Evolutionary conservation across 1,284 basidiomycete genomes (phyloP), one percentile per base, ranked within the genome.

Genomic region (Cerrena zonata): DNA sequence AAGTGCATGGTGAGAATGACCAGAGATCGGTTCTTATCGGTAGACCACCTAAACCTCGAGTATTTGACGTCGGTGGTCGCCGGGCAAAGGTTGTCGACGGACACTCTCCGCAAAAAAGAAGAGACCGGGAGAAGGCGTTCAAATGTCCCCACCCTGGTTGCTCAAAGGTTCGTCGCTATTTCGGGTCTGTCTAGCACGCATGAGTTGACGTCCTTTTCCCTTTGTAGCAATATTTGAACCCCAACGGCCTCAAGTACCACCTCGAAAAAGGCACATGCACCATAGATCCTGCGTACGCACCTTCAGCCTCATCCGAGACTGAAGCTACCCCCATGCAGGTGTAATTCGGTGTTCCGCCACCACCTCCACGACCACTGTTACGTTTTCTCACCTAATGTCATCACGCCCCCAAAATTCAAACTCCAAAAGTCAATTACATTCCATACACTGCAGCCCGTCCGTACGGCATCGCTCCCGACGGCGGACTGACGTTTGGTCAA

Each of bases 211-310:
- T 40, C 22, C 34, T 45, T 10, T 44, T 47, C 13, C 51, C 42
- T 39, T n/a, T 30, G 42, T 59, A 78, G 72, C 69, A 67, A 26
- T 82, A 83, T 59, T 70, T 82, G 34, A 83, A 82, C 62, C 74
- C 79, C 10, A 82, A 83, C 54, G 80, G 81, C 3, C 67, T 82
- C 36, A 82, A 81, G 61, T 82, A 82, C 57, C 80, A 82, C 55
- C 61, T 78, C 46, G 78, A 80, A 54, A 82, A 80, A 58, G 80
- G 82, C 5, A 81, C 75, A 1, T 81, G 79, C 60, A 73, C 70
- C 19, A 40, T 40, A 7, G 39, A 40, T 22, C 39, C 39, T 40
- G 7, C 39, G 13, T 40, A 40, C 19, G 39, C 19, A 5, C 39
- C 39, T 40, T 18, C 39, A 18, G 39, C 30, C 15, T 15, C 7